Evolutionary conservation across 1,284 basidiomycete species (phyloP), one percentile per base, ranked within the genome.

Genomic region (Boletus albobrunnescens): DNA sequence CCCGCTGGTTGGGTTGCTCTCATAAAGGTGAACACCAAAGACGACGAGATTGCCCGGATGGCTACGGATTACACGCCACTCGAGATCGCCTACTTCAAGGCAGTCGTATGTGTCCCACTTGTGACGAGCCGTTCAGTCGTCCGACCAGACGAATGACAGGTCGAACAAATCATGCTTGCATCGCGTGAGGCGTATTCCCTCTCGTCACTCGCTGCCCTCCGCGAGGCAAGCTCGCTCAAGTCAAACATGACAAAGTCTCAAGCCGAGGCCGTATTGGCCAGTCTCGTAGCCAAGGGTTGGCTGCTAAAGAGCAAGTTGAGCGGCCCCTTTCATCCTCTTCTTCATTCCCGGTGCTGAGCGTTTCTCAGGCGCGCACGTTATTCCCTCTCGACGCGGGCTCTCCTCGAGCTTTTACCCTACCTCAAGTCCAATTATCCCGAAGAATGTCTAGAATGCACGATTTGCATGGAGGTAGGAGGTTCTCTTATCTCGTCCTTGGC

Each of bases 161-260:
- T 94, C 35, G 87, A 93, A 58, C 85, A 87, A 69, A 93, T 94
- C 58, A 87, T 93, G 77, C 74, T 85, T 12, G 86, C 91, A 9
- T 80, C 84, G 8, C 76, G 77, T 35, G 79, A 87, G 56, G 71
- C 84, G 0, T 94, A 77, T 63, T 88, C 84, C 6, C 74, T 92
- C 4, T 83, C 86, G 0, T 87, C 87, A 3, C 68, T 88, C 22
- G 82, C 81, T 4, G 90, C 91, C 0, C 71, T 91, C 30, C 79
- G 84, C 42, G 87, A 91, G 68, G 77, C 81, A 22, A 73, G 70
- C 49, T 60, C 73, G 27, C 68, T 88, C 35, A 83, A 81, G 58
- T 70, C 79, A 0, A 82, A 71, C 50, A 83, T 93, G 75, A 81
- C 81, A 40, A 87, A 90, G 64, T 72, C 81, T 5, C 84, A 86